These are phyloP conservation scores for Orbilia blumenaviensis DNA, from an alignment of 2,329 filamentous ascomycete species.

Conservation along the genomic window DNA sequence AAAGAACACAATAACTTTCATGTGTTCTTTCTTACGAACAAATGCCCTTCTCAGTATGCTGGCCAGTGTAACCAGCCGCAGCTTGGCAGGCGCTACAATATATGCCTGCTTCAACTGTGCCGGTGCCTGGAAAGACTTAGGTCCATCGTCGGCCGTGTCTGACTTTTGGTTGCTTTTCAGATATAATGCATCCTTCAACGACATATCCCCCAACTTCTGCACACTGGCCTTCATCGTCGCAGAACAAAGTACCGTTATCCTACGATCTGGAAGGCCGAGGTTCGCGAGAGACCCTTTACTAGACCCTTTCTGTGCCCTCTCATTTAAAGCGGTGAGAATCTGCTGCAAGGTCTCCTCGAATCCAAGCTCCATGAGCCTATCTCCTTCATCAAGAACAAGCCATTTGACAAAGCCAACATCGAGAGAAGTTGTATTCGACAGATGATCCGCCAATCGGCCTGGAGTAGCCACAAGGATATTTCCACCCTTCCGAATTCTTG, in stretches of 20 bases:
- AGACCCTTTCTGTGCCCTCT: slow-evolving; percentile 9
- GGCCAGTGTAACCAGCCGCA: slow-evolving; percentile 86
- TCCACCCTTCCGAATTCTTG: slow-evolving; percentile 85
- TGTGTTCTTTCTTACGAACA: slow-evolving; percentile 84
- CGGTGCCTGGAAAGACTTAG: slow-evolving; percentile 77
- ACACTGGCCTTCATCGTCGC: slow-evolving; percentile 99
- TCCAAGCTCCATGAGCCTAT: slow-evolving; percentile 96
- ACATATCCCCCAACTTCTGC: slow-evolving; percentile 91
- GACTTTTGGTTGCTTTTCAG: slow-evolving; percentile 67
- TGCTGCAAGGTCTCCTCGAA: slow-evolving; percentile 94
- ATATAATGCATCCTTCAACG: slow-evolving; percentile 88
- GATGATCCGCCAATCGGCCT: slow-evolving; percentile 86
- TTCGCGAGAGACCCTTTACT: background rate
- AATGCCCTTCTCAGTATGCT: slow-evolving; percentile 87
- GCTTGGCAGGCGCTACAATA: slow-evolving; percentile 84
- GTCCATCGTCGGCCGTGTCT: slow-evolving; percentile 63
- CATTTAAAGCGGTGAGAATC: slow-evolving; percentile 75
- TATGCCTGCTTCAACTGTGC: slow-evolving; percentile 94
- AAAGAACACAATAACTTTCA: slow-evolving; percentile 97
- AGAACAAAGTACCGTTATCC: slow-evolving; percentile 90
- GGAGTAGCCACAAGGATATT: slow-evolving; percentile 97
- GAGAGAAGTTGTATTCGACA: slow-evolving; percentile 89
- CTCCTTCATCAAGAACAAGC: slow-evolving; percentile 94
- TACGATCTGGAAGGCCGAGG: slow-evolving; percentile 68
- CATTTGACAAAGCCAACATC: slow-evolving; percentile 89